These are phyloP conservation scores for Pontederia crassipes DNA, from an alignment of 176 grass and related monocot species.

Conservation along the genomic window DNA sequence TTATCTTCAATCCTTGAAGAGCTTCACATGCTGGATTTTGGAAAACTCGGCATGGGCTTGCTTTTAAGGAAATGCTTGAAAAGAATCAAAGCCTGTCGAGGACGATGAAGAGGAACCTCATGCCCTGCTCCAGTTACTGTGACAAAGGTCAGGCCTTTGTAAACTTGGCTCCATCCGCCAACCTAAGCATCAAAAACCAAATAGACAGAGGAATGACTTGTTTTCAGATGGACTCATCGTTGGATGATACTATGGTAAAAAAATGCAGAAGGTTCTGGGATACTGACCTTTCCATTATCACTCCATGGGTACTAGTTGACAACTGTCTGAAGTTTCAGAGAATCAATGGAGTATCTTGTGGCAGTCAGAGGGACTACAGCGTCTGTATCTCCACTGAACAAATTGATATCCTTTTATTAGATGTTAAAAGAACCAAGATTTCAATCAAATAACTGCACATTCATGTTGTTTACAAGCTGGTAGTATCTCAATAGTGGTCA, in stretches of 20 bases:
- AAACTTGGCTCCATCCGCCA: conserved; percentile 56
- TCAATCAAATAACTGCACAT: not conserved
- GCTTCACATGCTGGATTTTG: too few relatives aligned
- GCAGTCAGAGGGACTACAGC: conserved; percentile 59
- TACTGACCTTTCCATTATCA: conserved; percentile 41
- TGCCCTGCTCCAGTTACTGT: conserved; percentile 45
- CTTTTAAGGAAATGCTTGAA: conserved; percentile 50
- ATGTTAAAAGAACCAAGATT: not conserved
- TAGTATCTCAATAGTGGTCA: too few relatives aligned
- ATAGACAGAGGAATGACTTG: not conserved
- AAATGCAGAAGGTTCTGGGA: not conserved
- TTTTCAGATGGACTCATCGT: not conserved
- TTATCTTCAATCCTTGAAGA: too few relatives aligned
- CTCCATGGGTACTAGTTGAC: conserved; percentile 79
- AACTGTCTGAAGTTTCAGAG: conserved; percentile 44
- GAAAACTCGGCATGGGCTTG: conserved; percentile 31
- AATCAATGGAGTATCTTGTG: conserved; percentile 74
- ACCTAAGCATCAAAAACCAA: conserved; percentile 29
- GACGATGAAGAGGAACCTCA: conserved; percentile 61
- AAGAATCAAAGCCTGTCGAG: conserved; percentile 39
- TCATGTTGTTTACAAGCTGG: too few relatives aligned
- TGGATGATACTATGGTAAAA: not conserved
- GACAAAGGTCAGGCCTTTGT: conserved; percentile 47
- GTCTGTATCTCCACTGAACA: conserved; percentile 66
- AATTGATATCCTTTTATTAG: not conserved